These are phyloP conservation scores for Penicillium sp. DNA, from an alignment of 2,329 filamentous ascomycete species.

Conservation along the genomic window DNA sequence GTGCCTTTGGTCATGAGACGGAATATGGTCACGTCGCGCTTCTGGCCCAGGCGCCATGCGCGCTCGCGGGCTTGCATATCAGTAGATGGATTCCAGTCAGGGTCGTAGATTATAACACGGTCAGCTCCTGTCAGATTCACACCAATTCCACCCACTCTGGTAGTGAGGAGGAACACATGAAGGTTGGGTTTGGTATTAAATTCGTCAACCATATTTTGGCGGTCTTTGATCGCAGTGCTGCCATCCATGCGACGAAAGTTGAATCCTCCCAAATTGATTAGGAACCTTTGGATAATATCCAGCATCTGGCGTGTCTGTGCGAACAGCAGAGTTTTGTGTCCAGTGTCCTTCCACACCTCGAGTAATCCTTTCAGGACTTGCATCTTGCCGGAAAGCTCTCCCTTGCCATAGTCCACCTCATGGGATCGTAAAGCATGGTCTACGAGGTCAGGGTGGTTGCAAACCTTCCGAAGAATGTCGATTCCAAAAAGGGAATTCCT, in stretches of 20 bases:
- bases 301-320: slow-evolving; percentile 95
- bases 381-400: slow-evolving; percentile 89
- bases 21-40: slow-evolving; percentile 93
- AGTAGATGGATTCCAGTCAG: slow-evolving; percentile 98
- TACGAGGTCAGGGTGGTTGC: slow-evolving; percentile 91
- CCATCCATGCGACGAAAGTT: slow-evolving; percentile 92
- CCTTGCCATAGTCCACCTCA: slow-evolving; percentile 73
- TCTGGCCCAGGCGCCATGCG: slow-evolving; percentile 94
- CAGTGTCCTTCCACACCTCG: slow-evolving; percentile 86
- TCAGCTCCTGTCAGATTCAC: slow-evolving; percentile 95
- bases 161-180: slow-evolving; percentile 90
- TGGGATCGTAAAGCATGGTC: slow-evolving; percentile 65
- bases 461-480: slow-evolving; percentile 91
- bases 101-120: slow-evolving; percentile 96
- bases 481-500: slow-evolving; percentile 86
- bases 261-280: slow-evolving; percentile 69
- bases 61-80: slow-evolving; percentile 93
- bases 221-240: slow-evolving; percentile 80
- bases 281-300: slow-evolving; percentile 85
- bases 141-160: slow-evolving; percentile 90
- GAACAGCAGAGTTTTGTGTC: slow-evolving; percentile 92
- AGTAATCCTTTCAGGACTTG: slow-evolving; percentile 88
- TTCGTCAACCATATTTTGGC: slow-evolving; percentile 87
- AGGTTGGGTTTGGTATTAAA: slow-evolving; percentile 84
- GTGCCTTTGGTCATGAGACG: slow-evolving; percentile 97